Base-by-base conservation (phyloP, 164 flowering plant species). In the Piper longum region DNA sequence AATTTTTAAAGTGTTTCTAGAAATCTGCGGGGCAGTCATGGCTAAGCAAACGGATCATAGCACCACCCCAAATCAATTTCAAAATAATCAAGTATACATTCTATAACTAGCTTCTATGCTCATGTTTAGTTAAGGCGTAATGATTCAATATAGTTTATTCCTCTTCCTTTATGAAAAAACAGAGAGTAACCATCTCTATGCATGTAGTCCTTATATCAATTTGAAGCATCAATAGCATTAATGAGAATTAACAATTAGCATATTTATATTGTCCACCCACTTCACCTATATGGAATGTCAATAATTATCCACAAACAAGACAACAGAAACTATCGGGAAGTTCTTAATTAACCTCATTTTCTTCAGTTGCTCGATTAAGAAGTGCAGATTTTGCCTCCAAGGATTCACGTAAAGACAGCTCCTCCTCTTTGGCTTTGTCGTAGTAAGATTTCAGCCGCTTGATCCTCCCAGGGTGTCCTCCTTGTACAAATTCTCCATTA, bases 311-410 rank as follows among this genome's bases (percentile, higher is more conserved):
- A 48, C 12, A 48, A 48, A 12, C 11, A 44, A 14, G 11, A 48
- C 7, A 2, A 48, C 11, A 14, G 52, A 48, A 48, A 9, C 9
- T 48, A 48, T 14, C 9, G 0, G 12, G 14, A 2, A 48, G 3
- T 60, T 16, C 36, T 48, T 42, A 51, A 16, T n/a, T 54, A 79
- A 93, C 99, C 95, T 87, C 96, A 75, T 76, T 91, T 72, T 95
- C 99, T 62, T 72, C 78, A 19, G 76, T 66, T 7, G 99, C 99
- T 64, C 95, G 84, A 64, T 82, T 72, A 69, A 91, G 81, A 68
- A 95, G 95, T 70, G 97, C 96, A 67, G 85, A 92, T 72, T 95
- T 95, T 54, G 96, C 93, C 70, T 88, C 91, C 62, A 91, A 78
- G 60, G 96, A 80, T 40, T 88, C 96, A 17, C 79, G 84, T 18